phyloP scores from a whole-genome alignment of 257 asterid species.

The Primulina tabacum region DNA sequence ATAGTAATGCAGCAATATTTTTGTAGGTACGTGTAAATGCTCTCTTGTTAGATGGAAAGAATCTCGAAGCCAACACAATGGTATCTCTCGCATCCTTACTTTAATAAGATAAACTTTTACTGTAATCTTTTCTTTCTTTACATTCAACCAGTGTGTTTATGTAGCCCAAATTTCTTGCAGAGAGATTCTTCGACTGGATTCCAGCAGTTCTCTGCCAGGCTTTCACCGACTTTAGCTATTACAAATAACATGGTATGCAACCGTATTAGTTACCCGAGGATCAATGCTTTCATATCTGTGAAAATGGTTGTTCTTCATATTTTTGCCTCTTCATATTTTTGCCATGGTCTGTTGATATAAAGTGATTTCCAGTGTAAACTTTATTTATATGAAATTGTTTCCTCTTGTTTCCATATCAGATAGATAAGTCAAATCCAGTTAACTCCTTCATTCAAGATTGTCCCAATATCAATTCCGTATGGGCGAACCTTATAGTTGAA shows the following conservation, averaged over 20 bases:
- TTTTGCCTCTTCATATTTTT: slow-evolving; percentile 6
- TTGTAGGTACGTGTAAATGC: slow-evolving; percentile 58
- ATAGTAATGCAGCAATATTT: slow-evolving; percentile 8
- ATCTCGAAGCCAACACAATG: slow-evolving; percentile 47
- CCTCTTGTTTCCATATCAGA: slow-evolving; percentile 42
- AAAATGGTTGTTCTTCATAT: not conserved
- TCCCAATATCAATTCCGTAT: slow-evolving; percentile 75
- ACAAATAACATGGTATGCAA: slow-evolving; percentile 74
- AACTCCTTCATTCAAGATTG: slow-evolving; percentile 39
- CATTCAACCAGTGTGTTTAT: slow-evolving; percentile 19
- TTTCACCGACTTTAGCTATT: slow-evolving; percentile 65
- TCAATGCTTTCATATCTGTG: slow-evolving; percentile 2
- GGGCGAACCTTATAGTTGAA: slow-evolving; percentile 93
- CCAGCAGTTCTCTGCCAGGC: slow-evolving; percentile 70
- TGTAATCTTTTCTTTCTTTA: slow-evolving; percentile 12
- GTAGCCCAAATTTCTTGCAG: slow-evolving; percentile 37
- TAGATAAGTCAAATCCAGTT: slow-evolving; percentile 31
- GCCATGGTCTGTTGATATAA: not conserved
- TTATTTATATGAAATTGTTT: slow-evolving; percentile 9
- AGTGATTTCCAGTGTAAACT: slow-evolving; percentile 15
- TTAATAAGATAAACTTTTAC: slow-evolving; percentile 25
- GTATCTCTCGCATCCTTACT: slow-evolving; percentile 55
- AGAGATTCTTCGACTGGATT: slow-evolving; percentile 45
- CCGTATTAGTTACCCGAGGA: not conserved
- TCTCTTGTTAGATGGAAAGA: slow-evolving; percentile 44